Evolutionary conservation across 495 filamentous ascomycete species (phyloP).

Genomic region (Penicillium roqueforti): DNA sequence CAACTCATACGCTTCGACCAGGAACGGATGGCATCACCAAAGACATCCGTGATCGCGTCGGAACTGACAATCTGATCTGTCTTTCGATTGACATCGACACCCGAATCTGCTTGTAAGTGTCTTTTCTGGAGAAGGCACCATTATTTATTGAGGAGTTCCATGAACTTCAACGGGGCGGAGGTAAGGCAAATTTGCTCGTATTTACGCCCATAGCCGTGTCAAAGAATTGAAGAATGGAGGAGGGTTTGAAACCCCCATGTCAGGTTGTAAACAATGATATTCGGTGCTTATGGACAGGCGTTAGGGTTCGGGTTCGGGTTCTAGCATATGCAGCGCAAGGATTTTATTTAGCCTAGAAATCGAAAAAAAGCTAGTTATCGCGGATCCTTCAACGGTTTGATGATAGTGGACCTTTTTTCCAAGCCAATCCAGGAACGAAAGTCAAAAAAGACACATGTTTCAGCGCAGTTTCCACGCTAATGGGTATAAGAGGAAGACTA

Average conservation of each 20-base stretch:
- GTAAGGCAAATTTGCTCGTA: not conserved
- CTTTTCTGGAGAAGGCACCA: constrained; percentile 57
- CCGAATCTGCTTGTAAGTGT: constrained; percentile 57
- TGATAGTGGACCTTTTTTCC: not conserved
- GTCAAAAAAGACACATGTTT: not conserved
- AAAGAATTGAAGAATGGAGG: not conserved
- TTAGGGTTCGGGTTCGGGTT: not conserved
- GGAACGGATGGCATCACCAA: constrained; percentile 62
- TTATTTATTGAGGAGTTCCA: constrained; percentile 27
- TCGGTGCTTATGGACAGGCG: not conserved
- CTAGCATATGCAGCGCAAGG: not conserved
- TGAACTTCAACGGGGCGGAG: constrained; percentile 1
- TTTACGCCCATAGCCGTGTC: not conserved
- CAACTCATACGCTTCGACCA: not conserved
- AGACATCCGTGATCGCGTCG: constrained; percentile 69
- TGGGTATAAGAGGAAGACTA: too few species aligned
- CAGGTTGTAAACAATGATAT: not conserved
- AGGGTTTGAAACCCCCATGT: not conserved
- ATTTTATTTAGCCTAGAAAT: not conserved
- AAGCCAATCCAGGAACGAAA: not conserved
- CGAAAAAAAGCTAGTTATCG: not conserved
- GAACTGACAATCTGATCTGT: constrained; percentile 68
- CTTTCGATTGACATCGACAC: constrained; percentile 87
- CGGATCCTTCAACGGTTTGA: not conserved
- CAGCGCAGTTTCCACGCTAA: not conserved